Conservation (phyloP, 2,329 filamentous ascomycete species). For the Xylariales sp. region DNA sequence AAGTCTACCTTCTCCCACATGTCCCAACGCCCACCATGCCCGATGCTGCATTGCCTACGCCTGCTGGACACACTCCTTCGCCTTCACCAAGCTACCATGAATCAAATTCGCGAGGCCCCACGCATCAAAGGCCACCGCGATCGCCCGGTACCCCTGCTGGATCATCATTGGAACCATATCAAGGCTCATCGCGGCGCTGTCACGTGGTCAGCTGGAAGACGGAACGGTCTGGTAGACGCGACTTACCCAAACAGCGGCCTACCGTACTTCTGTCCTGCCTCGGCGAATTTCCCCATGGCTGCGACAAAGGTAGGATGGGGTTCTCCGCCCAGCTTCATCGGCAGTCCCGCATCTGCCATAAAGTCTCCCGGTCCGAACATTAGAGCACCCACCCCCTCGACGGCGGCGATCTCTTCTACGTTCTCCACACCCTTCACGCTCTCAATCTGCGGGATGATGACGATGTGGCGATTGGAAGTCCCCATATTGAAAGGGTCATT, state of each 20-base stretch:
- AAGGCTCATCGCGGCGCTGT: constrained; percentile 50
- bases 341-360: constrained; percentile 13
- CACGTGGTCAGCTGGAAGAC: no score
- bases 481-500: constrained; percentile 18
- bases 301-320: constrained; percentile 10
- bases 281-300: constrained; percentile 12
- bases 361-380: constrained; percentile 19
- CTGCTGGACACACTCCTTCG: background rate
- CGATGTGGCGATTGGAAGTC: constrained; percentile 18
- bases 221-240: no score
- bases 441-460: constrained; percentile 17
- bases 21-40: no score
- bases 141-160: constrained; percentile 9
- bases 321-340: constrained; percentile 6
- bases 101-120: constrained; percentile 13
- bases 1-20: no score
- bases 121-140: constrained; percentile 11
- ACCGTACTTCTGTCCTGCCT: constrained; percentile 9
- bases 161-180: constrained; percentile 12
- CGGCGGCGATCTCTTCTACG: constrained; percentile 18
- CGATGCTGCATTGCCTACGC: no score
- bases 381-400: constrained; percentile 11
- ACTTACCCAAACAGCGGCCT: constrained; percentile 18
- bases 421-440: constrained; percentile 20
- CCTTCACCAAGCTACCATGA: constrained; percentile 7